These are phyloP conservation scores for Avena sativa DNA, from an alignment of 176 grass and related monocot species.

Conservation along the genomic window DNA sequence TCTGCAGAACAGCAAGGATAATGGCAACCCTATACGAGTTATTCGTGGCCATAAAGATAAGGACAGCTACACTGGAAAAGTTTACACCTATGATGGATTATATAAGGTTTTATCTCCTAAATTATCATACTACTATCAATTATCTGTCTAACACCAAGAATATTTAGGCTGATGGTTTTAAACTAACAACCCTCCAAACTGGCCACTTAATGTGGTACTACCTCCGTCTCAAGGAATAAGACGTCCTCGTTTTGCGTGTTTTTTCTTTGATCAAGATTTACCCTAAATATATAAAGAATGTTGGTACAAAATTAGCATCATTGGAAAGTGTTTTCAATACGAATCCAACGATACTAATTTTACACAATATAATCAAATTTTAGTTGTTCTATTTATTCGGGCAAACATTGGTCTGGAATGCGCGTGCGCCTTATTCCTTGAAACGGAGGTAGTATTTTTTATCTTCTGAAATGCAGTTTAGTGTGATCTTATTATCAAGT, in stretches of 20 bases:
- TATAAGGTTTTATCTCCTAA: slow-evolving; percentile 64
- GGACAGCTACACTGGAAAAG: slow-evolving; percentile 66
- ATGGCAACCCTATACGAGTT: slow-evolving; percentile 56
- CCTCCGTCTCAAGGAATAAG: too few species aligned
- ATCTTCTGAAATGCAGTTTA: background rate
- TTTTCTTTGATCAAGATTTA: too few species aligned
- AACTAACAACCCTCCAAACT: slow-evolving; percentile 2
- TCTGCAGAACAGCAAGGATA: slow-evolving; percentile 68
- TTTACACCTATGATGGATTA: slow-evolving; percentile 81
- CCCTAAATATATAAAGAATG: too few species aligned
- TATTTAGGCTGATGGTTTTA: slow-evolving; percentile 29
- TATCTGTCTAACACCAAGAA: background rate
- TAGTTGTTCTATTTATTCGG: too few species aligned
- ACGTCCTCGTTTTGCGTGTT: too few species aligned
- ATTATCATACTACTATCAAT: background rate
- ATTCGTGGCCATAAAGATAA: slow-evolving; percentile 60
- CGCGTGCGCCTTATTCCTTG: too few species aligned
- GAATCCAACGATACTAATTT: too few species aligned
- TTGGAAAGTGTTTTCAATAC: too few species aligned
- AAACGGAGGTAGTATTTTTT: background rate
- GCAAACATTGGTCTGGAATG: too few species aligned
- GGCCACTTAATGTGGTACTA: background rate
- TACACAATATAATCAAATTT: too few species aligned
- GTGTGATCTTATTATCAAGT: slow-evolving; percentile 31
- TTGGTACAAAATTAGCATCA: too few species aligned